Conservation (phyloP, 2,329 filamentous ascomycete species). For the Penicillium digitatum region DNA sequence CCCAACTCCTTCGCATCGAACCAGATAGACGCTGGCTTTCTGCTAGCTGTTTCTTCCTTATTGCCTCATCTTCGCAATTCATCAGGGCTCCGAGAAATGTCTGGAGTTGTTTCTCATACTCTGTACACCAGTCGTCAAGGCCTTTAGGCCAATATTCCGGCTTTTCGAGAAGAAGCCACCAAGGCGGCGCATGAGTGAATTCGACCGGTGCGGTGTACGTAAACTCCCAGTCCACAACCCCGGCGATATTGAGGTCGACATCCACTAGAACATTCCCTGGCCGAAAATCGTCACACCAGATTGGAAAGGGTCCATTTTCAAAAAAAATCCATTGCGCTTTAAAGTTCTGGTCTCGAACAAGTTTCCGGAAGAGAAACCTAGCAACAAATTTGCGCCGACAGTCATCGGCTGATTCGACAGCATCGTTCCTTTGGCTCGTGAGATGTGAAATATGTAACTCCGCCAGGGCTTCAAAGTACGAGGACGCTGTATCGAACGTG, state of each 20-base stretch:
- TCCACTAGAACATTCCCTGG: constrained; percentile 19
- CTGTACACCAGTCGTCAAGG: constrained; percentile 15
- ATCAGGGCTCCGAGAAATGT: background rate
- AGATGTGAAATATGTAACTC: constrained; percentile 45
- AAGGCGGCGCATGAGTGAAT: constrained; percentile 18
- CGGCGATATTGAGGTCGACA: constrained; percentile 13
- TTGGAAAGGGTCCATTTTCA: constrained; percentile 24
- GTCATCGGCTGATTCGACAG: constrained; percentile 28
- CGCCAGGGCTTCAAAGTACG: constrained; percentile 41
- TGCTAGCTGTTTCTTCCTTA: constrained; percentile 1
- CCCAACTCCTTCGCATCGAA: constrained; percentile 5
- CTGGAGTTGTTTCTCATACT: constrained; percentile 5
- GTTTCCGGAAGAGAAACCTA: constrained; percentile 22
- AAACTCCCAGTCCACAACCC: constrained; percentile 18
- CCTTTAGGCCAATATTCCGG: constrained; percentile 20
- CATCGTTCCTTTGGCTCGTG: constrained; percentile 39
- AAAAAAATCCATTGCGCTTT: constrained; percentile 11
- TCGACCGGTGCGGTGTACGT: background rate
- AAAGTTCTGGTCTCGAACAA: constrained; percentile 12
- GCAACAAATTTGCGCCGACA: constrained; percentile 24
- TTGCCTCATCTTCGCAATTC: constrained; percentile 10
- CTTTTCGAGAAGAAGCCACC: constrained; percentile 20
- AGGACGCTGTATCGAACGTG: constrained; percentile 31
- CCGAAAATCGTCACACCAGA: constrained; percentile 26
- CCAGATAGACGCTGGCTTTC: constrained; percentile 10